Percentiles rank a stretch among this genome's conserved stretches.
Conservation (phyloP, 1,284 basidiomycete species). For the Microbotryum scabiosae region DNA sequence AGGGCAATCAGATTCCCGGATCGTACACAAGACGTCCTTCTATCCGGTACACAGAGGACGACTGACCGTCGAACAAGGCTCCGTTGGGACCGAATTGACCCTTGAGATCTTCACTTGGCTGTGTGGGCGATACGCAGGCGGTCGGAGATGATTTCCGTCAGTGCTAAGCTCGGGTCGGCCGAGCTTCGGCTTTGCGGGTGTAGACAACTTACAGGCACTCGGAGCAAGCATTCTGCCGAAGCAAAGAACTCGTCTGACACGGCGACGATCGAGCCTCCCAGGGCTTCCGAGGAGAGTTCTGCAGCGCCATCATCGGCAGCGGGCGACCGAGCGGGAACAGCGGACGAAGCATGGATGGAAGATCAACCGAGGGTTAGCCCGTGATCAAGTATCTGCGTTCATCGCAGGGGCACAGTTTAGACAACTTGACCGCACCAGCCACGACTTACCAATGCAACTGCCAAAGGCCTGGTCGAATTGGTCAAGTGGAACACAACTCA, state of each 20-base stretch:
- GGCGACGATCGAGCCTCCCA: slow-evolving; percentile 66
- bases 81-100: slow-evolving; percentile 95
- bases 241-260: slow-evolving; percentile 97
- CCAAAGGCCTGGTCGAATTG: slow-evolving; percentile 53
- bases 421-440: too few species aligned
- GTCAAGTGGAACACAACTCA: slow-evolving; percentile 44
- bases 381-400: too few species aligned
- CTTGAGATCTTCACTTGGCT: slow-evolving; percentile 74
- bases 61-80: slow-evolving; percentile 66
- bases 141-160: slow-evolving; percentile 1
- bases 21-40: too few species aligned
- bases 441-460: slow-evolving; percentile 52
- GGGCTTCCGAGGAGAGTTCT: slow-evolving; percentile 78
- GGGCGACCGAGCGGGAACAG: slow-evolving; percentile 2
- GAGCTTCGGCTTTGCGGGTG: background rate
- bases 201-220: slow-evolving; percentile 56
- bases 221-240: slow-evolving; percentile 70
- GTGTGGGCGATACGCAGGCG: background rate
- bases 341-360: background rate
- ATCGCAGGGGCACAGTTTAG: background rate
- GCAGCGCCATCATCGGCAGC: slow-evolving; percentile 8
- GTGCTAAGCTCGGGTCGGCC: background rate
- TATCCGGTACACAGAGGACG: too few species aligned
- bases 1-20: too few species aligned
- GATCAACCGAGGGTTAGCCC: background rate